Base-by-base conservation (phyloP, 441 rosid genomes). In the Bruguiera hainesii region DNA sequence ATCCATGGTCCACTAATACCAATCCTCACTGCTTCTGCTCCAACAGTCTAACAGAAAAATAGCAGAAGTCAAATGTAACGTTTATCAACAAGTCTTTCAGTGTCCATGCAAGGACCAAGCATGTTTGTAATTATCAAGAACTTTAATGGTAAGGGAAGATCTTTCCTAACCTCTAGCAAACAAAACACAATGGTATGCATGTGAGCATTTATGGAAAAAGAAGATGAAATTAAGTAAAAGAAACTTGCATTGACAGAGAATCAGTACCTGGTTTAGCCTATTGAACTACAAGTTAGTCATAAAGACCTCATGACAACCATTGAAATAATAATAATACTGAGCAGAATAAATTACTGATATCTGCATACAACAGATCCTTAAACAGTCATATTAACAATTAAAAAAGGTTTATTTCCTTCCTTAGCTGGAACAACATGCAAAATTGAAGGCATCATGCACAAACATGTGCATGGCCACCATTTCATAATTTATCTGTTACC, bases 1-100 rank as follows among this genome's bases (percentile, higher is more conserved):
- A 96, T 86, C 99, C 99, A 96, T 48, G 90, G 98, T 69, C 94
- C 90, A 75, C 61, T 71, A 29, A 96, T 80, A 69, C 91, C 92
- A 88, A 89, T 82, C 78, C 81, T 86, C 67, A 77, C 79, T 60
- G 93, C 96, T 84, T 96, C 99, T 71, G 89, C 92, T 78, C 96
- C 99, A 81, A 96, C 98, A 67, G 86, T 90, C 99, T 96, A 80
- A 71, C 56, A 66, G 56, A 23, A 73, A 62, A 75, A 71, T 63
- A 52, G 29, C 48, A 39, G 39, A 60, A 15, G 58, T 20, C 35
- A 69, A 63, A 66, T 55, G 28, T 25, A 80, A 68, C 56, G 18
- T 62, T 61, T 26, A 30, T 72, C 56, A 52, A 64, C 37, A 64
- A 60, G 48, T 46, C 23, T 25, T 64, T 53, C 26, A 23, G 55